A percentile compares a stretch with the other conserved stretches of the same genome.
Evolutionary conservation across 257 asterid species (phyloP).

Genomic region (Salvia hispanica): DNA sequence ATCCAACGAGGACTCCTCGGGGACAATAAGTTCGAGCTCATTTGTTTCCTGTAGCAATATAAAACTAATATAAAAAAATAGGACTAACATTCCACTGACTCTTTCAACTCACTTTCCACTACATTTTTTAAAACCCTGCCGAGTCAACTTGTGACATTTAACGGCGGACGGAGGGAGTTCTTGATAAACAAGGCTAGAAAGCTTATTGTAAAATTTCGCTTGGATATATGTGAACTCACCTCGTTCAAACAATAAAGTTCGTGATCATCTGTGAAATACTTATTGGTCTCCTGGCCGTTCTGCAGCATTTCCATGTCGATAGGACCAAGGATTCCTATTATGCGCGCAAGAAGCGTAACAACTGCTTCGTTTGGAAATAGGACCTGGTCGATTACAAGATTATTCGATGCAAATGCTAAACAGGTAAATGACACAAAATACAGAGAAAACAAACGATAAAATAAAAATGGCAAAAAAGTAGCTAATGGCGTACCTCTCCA

Average conservation of each 20-base stretch:
- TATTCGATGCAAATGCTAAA: background rate
- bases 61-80: too few species aligned
- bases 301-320: constrained; percentile 66
- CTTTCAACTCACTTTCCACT: too few species aligned
- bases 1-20: constrained; percentile 71
- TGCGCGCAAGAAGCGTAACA: constrained; percentile 71
- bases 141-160: too few species aligned
- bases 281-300: constrained; percentile 70
- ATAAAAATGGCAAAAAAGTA: background rate
- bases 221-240: constrained; percentile 47
- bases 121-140: too few species aligned
- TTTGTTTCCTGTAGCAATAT: constrained; percentile 55
- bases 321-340: constrained; percentile 74
- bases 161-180: too few species aligned
- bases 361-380: constrained; percentile 87
- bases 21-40: constrained; percentile 63
- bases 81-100: too few species aligned
- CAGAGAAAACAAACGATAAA: too few species aligned
- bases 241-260: constrained; percentile 65
- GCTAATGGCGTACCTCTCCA: constrained; percentile 60
- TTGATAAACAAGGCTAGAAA: background rate
- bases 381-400: constrained; percentile 51
- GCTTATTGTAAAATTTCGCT: background rate
- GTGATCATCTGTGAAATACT: constrained; percentile 80
- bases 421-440: background rate